Base-by-base conservation (phyloP, 148 eudicot species). In the Silene uniflora region DNA sequence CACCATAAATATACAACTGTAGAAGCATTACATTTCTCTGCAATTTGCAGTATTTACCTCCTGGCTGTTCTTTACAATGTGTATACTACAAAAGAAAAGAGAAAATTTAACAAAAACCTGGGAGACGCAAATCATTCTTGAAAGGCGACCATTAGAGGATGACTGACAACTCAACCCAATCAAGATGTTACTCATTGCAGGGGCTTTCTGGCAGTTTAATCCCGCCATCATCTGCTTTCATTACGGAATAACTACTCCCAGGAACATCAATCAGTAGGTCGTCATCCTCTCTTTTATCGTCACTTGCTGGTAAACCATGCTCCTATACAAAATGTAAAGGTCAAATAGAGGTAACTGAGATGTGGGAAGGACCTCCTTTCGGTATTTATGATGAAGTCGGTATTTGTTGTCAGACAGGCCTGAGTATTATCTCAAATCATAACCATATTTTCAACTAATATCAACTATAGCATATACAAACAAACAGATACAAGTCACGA, bases 211-310 rank as follows among this genome's bases (percentile, higher is more conserved):
- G 64, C 49, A 71, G 79, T 65, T 81, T 60, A 7, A 44, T 74
- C 39, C 13, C 6, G 21, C 35, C 27, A 52, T 32, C 81, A 44
- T 32, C 83, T 46, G 72, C 72, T 73, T 67, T 79, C 69, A 69
- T 25, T 55, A 58, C 61, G 55, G 90, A 83, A 79, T 91, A 90
- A 16, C 89, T 87, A 66, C 98, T 91, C 52, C 93, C 96, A 3
- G 98, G 98, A 80, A 90, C 92, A 39, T 78, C 65, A 42, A 91
- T 74, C 18, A 94, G 72, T 71, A 94, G 87, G 39, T 88, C 88
- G 7, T 80, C 77, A 17, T 58, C 78, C 5, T 32, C 77, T 46
- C 52, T 54, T 9, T 72, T 78, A 52, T 84, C 70, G 73, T 81
- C 64, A 27, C 59, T 62, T 10, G 29, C 80, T 10, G 62, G 61